Conservation (phyloP, 2,329 filamentous ascomycete species). For the Thelonectria rubi region DNA sequence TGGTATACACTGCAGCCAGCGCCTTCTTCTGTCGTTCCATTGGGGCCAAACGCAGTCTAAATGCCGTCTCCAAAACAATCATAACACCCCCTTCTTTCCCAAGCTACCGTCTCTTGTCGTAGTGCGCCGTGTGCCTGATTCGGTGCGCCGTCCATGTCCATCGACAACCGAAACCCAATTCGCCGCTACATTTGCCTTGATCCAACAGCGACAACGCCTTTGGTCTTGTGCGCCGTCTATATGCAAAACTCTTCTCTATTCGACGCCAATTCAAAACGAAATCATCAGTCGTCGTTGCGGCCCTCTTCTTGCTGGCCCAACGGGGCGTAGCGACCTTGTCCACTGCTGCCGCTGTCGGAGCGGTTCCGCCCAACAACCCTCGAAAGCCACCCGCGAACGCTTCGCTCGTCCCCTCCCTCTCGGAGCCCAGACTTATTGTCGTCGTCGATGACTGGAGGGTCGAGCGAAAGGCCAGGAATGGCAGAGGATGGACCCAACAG, state of each 20-base stretch:
- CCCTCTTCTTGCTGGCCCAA: constrained; percentile 54
- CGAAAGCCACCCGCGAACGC: constrained; percentile 61
- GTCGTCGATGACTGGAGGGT: constrained; percentile 73
- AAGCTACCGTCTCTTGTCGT: constrained; percentile 26
- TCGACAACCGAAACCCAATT: constrained; percentile 5
- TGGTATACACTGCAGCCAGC: constrained; percentile 27
- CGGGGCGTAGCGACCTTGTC: constrained; percentile 54
- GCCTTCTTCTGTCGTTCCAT: constrained; percentile 31
- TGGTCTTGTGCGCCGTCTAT: constrained; percentile 48
- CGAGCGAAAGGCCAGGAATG: constrained; percentile 84
- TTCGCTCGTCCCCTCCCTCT: constrained; percentile 49
- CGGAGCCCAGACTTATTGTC: constrained; percentile 55
- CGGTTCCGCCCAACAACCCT: constrained; percentile 52
- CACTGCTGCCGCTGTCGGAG: constrained; percentile 50
- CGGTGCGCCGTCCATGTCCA: constrained; percentile 11
- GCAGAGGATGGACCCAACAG: constrained; percentile 69
- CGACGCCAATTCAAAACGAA: constrained; percentile 32
- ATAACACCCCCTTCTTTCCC: constrained; percentile 18
- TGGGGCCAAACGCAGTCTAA: constrained; percentile 34
- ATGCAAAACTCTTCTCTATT: constrained; percentile 47
- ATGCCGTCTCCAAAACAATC: constrained; percentile 25
- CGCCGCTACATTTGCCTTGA: constrained; percentile 22
- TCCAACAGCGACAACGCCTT: constrained; percentile 31
- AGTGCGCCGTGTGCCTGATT: constrained; percentile 18
- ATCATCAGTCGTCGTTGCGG: constrained; percentile 40